Evolutionary conservation across 768 basidiomycete species (phyloP).

Genomic region (Tulasnella sp.): DNA sequence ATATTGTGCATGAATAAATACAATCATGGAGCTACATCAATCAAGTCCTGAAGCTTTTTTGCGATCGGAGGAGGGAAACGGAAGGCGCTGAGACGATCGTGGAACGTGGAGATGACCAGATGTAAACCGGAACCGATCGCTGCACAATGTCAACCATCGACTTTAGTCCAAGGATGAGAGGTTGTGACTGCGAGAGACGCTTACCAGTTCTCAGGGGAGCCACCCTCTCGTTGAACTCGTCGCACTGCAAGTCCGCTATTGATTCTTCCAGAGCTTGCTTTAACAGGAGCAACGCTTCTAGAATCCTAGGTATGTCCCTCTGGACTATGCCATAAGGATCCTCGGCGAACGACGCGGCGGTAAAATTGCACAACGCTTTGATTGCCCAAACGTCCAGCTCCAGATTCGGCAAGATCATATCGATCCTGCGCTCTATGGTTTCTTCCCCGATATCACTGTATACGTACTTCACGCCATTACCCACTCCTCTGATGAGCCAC

Average conservation of each 20-base stretch:
- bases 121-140: conserved; percentile 69
- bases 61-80: conserved; percentile 74
- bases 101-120: conserved; percentile 71
- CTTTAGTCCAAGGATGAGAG: background rate
- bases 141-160: conserved; percentile 40
- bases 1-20: conserved; percentile 37
- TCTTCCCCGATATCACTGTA: conserved; percentile 13
- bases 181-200: background rate
- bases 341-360: conserved; percentile 73
- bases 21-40: conserved; percentile 48
- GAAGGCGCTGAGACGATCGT: conserved; percentile 72
- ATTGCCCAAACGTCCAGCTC: conserved; percentile 65
- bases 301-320: conserved; percentile 76
- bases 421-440: conserved; percentile 7
- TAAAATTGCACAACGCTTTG: conserved; percentile 71
- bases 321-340: conserved; percentile 85
- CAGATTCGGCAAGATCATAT: conserved; percentile 55
- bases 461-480: background rate
- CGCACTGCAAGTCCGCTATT: conserved; percentile 55
- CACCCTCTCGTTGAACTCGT: conserved; percentile 58
- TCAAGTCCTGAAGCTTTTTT: conserved; percentile 67
- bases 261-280: conserved; percentile 69
- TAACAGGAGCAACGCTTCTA: conserved; percentile 75
- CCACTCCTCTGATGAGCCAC: background rate
- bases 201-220: conserved; percentile 61